phyloP scores from a whole-genome alignment of 2,329 filamentous ascomycete species.

The Penicillium olsonii region DNA sequence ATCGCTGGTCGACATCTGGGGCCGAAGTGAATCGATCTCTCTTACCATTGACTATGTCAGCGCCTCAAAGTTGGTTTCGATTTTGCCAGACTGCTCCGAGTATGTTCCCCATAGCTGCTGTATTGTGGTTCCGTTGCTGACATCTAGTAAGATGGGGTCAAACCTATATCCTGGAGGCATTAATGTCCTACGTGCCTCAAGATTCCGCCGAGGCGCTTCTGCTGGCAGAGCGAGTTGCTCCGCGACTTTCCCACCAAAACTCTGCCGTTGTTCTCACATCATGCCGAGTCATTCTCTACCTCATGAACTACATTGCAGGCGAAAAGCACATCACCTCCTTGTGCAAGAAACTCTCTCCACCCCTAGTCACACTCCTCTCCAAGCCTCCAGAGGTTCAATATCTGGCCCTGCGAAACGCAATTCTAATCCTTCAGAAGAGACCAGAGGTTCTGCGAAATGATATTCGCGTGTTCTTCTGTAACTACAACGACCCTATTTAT shows the following conservation, averaged over 20 bases:
- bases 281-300: slow-evolving; percentile 91
- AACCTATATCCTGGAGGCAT: slow-evolving; percentile 94
- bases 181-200: slow-evolving; percentile 97
- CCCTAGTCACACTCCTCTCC: slow-evolving; percentile 88
- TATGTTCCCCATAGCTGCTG: slow-evolving; percentile 49
- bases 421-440: slow-evolving; percentile 87
- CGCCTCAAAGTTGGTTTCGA: slow-evolving; percentile 96
- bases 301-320: slow-evolving; percentile 98
- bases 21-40: slow-evolving; percentile 94
- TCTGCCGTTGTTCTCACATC: slow-evolving; percentile 95
- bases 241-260: slow-evolving; percentile 95
- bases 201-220: slow-evolving; percentile 84
- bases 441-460: slow-evolving; percentile 95
- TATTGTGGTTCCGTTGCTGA: slow-evolving; percentile 11
- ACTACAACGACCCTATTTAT: slow-evolving; percentile 99
- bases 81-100: slow-evolving; percentile 95
- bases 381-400: slow-evolving; percentile 99
- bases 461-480: slow-evolving; percentile 98
- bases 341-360: slow-evolving; percentile 90
- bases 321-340: slow-evolving; percentile 83
- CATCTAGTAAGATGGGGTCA: slow-evolving; percentile 77
- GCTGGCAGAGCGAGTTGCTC: slow-evolving; percentile 88
- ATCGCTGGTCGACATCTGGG: slow-evolving; percentile 95
- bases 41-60: slow-evolving; percentile 97
- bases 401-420: slow-evolving; percentile 85